These are phyloP conservation scores for Pseudofabraea citricarpa DNA, from an alignment of 2,329 filamentous ascomycete genomes.

Conservation along the genomic window DNA sequence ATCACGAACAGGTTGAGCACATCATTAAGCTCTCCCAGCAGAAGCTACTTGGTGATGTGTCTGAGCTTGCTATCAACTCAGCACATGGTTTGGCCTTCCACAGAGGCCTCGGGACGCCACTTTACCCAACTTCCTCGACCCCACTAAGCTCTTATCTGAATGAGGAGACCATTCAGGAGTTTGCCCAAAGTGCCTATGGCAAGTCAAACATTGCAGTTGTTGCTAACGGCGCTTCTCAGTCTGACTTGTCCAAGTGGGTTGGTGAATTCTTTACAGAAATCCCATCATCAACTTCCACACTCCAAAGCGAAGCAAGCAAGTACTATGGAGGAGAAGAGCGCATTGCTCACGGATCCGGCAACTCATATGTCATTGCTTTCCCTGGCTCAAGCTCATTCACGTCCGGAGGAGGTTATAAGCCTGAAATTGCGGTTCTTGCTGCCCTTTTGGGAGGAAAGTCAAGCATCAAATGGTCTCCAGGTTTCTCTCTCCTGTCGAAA, in stretches of 20 bases:
- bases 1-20: constrained; percentile 79
- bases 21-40: constrained; percentile 75
- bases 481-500: constrained; percentile 87
- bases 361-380: constrained; percentile 87
- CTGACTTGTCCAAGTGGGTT: constrained; percentile 82
- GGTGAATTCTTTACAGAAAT: constrained; percentile 83
- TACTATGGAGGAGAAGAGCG: constrained; percentile 97
- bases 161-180: constrained; percentile 69
- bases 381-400: constrained; percentile 77
- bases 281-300: constrained; percentile 48
- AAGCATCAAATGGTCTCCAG: constrained; percentile 90
- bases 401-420: constrained; percentile 69
- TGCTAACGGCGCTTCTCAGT: constrained; percentile 77
- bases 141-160: constrained; percentile 77
- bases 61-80: constrained; percentile 73
- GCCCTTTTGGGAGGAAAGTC: constrained; percentile 87
- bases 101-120: constrained; percentile 77
- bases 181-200: constrained; percentile 73
- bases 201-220: constrained; percentile 91
- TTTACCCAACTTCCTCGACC: constrained; percentile 67
- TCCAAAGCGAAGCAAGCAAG: constrained; percentile 61
- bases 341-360: constrained; percentile 69
- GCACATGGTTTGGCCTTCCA: constrained; percentile 89
- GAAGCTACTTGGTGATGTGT: constrained; percentile 57
- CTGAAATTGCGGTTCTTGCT: constrained; percentile 81